Base-by-base conservation (phyloP, 164 flowering plant species). In the Sedum album region DNA sequence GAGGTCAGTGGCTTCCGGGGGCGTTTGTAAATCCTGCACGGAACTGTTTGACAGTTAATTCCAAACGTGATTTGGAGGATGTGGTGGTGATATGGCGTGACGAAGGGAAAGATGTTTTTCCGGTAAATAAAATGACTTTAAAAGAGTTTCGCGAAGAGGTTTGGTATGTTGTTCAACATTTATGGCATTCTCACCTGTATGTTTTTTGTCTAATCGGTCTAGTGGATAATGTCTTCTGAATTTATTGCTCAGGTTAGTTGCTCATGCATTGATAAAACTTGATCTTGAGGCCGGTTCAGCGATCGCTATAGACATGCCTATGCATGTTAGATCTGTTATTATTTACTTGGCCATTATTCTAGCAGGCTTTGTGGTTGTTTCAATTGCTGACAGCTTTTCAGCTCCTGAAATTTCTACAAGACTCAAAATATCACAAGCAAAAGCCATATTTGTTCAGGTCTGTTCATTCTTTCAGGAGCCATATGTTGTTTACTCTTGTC, bases 351-450 rank as follows among this genome's bases (percentile, higher is more conserved):
- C 96, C 67, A 88, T 90, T 72, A 84, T 93, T 73, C 79, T 93
- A 65, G 87, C 96, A 9, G 97, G 98, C 68, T 79, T 82, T 74
- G 86, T 85, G 23, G 96, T 90, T 81, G 98, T 93, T 33, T 89
- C 98, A 8, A 90, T 93, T 69, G 98, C 98, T 68, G 98, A 93
- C 75, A 91, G 98, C 72, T 93, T 93, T 83, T 88, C 96, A 35
- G 73, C 98, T 30, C 66, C 15, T 72, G 97, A 93, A 76, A 93
- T 93, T 75, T 80, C 93, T 55, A 78, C 83, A 20, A 84, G 98
- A 76, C 86, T 93, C 68, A 83, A 66, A 68, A 76, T 91, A 75
- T 85, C 98, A 60, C 70, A 81, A 35, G 89, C 98, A 49, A 91
- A 84, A 78, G 94, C 88, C 65, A 91, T 93, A 69, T 91, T 93